Conservation (phyloP, 2,329 filamentous ascomycete species). For the Xylaria sp. region DNA sequence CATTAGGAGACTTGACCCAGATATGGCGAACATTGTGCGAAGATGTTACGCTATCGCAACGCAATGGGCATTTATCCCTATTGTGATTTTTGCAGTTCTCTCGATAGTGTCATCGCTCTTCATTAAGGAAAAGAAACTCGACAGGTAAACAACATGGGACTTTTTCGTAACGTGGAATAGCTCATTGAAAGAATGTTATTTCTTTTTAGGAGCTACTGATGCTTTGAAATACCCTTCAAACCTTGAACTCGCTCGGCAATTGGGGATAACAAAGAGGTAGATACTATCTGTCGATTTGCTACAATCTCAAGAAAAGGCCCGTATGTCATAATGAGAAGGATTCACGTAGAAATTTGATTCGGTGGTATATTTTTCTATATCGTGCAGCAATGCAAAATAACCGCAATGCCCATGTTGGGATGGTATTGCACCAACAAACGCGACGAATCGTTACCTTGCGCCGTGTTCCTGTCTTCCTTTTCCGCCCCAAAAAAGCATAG, state of each 20-base stretch:
- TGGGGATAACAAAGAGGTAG: not conserved
- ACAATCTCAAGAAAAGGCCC: not conserved
- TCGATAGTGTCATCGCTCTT: conserved; percentile 59
- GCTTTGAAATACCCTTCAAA: not conserved
- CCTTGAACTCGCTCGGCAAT: not conserved
- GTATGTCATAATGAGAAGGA: conserved; percentile 9
- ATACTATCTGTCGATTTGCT: not conserved
- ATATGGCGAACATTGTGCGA: conserved; percentile 67
- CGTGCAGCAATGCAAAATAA: conserved; percentile 8
- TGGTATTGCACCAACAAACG: conserved; percentile 10
- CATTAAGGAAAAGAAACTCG: conserved; percentile 67
- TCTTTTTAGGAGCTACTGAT: not conserved
- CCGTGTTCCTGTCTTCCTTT: conserved; percentile 5
- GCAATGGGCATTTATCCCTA: conserved; percentile 55
- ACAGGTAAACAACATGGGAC: conserved; percentile 37
- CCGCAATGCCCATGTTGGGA: conserved; percentile 10
- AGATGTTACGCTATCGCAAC: conserved; percentile 69
- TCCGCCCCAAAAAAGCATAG: conserved; percentile 1
- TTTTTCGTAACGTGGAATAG: not conserved
- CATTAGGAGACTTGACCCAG: conserved; percentile 71
- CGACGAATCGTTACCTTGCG: conserved; percentile 14
- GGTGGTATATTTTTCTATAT: conserved; percentile 22
- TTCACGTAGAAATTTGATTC: not conserved
- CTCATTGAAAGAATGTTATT: not conserved
- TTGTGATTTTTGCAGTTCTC: conserved; percentile 50